Evolutionary conservation across 176 grass and related monocot species (phyloP).

Genomic region (Thalia dealbata): DNA sequence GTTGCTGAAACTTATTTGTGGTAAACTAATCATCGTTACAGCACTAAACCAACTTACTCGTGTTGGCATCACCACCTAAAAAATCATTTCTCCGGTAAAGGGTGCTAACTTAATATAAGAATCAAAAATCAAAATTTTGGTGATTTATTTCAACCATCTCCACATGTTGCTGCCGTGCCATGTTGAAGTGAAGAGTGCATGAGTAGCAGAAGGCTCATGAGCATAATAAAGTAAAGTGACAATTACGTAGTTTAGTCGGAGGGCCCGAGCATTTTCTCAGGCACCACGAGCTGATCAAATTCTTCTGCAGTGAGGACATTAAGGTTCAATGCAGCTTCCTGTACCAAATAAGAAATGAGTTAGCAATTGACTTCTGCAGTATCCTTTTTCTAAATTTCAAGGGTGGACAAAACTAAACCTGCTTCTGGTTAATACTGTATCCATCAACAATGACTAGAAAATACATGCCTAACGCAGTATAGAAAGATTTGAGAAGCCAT

Average conservation of each 20-base stretch:
- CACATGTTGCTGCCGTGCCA: not conserved
- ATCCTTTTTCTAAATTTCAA: too few species aligned
- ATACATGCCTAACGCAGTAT: not conserved
- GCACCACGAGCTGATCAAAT: slow-evolving; percentile 19
- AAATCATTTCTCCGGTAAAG: not conserved
- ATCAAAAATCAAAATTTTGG: not conserved
- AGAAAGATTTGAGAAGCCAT: not conserved
- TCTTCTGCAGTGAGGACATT: slow-evolving; percentile 17
- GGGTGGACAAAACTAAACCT: too few species aligned
- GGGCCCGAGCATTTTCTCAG: slow-evolving; percentile 21
- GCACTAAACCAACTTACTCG: not conserved
- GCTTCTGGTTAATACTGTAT: too few species aligned
- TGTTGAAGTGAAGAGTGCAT: not conserved
- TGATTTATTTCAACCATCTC: not conserved
- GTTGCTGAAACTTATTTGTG: not conserved
- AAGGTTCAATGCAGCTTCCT: slow-evolving; percentile 23
- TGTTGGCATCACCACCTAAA: not conserved
- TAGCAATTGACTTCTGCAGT: too few species aligned
- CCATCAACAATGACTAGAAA: too few species aligned
- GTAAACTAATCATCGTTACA: not conserved
- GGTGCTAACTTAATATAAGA: not conserved
- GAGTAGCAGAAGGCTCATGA: not conserved
- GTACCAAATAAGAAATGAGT: not conserved
- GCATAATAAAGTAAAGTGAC: not conserved
- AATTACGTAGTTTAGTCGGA: not conserved